phyloP scores from a whole-genome alignment of 208 protist genomes.

The Phytomonas sp. region DNA sequence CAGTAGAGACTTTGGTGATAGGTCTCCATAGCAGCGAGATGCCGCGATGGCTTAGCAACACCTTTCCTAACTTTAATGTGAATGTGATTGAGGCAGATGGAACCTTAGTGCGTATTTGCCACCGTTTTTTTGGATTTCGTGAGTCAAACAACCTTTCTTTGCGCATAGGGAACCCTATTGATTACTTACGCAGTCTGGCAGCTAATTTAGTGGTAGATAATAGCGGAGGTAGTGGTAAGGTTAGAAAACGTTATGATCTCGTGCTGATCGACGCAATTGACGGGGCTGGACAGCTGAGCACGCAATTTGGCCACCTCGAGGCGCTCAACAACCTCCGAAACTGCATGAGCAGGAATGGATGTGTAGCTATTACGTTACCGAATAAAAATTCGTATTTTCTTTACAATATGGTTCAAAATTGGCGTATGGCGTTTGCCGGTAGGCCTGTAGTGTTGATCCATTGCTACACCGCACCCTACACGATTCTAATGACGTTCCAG shows the following conservation, averaged over 20 bases:
- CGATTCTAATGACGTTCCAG: slow-evolving; percentile 87
- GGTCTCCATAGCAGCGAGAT: slow-evolving; percentile 78
- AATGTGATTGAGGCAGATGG: slow-evolving; percentile 83
- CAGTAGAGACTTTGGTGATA: slow-evolving; percentile 65
- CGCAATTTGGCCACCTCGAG: slow-evolving; percentile 65
- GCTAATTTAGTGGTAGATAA: slow-evolving; percentile 7
- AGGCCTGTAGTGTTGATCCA: slow-evolving; percentile 76
- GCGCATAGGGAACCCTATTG: slow-evolving; percentile 49
- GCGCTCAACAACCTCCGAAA: slow-evolving; percentile 69
- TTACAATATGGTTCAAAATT: slow-evolving; percentile 80
- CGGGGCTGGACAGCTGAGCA: slow-evolving; percentile 52
- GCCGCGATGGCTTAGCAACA: slow-evolving; percentile 68
- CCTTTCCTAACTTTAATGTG: slow-evolving; percentile 79
- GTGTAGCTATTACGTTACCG: slow-evolving; percentile 57
- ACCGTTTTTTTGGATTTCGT: slow-evolving; percentile 70
- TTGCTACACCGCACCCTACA: slow-evolving; percentile 64
- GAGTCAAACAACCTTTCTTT: slow-evolving; percentile 65
- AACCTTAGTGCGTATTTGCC: slow-evolving; percentile 62
- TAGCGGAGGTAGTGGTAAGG: neutral
- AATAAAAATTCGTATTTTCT: slow-evolving; percentile 66
- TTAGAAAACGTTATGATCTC: slow-evolving; percentile 49
- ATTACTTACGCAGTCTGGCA: slow-evolving; percentile 47
- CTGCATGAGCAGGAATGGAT: slow-evolving; percentile 51
- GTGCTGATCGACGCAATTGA: slow-evolving; percentile 73
- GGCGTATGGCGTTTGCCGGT: slow-evolving; percentile 74